phyloP scores from a whole-genome alignment of 306 rosid genomes.

The Abrus pulchellus region DNA sequence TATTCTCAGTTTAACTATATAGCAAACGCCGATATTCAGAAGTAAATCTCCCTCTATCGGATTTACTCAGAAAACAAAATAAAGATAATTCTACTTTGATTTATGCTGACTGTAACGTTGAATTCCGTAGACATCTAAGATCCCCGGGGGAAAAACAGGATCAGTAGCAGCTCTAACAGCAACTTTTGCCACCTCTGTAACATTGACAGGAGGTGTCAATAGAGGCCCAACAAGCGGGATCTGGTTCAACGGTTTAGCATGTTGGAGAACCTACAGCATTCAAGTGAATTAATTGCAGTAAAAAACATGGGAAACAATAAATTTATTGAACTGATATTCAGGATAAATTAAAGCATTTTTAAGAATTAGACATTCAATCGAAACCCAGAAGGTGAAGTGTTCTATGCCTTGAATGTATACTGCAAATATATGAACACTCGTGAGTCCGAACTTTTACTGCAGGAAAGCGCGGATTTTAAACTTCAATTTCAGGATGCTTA shows the following conservation, averaged over 20 bases:
- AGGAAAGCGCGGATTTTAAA: constrained; percentile 17
- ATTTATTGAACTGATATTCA: constrained; percentile 37
- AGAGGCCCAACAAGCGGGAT: constrained; percentile 90
- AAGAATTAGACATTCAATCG: neutral
- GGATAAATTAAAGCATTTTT: constrained; percentile 20
- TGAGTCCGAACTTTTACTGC: neutral
- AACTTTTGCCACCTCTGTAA: constrained; percentile 77
- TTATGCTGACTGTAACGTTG: constrained; percentile 80
- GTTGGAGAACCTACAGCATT: constrained; percentile 72
- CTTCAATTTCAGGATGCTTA: constrained; percentile 22
- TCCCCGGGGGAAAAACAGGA: constrained; percentile 93
- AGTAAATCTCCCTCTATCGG: constrained; percentile 44
- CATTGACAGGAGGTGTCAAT: constrained; percentile 88
- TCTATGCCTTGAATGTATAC: constrained; percentile 8
- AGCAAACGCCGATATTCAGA: constrained; percentile 14
- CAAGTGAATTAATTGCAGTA: constrained; percentile 38
- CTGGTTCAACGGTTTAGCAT: constrained; percentile 71
- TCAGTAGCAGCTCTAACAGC: constrained; percentile 97
- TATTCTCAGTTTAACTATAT: constrained; percentile 36
- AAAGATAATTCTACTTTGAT: constrained; percentile 48
- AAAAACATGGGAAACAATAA: neutral
- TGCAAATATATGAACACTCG: constrained; percentile 8
- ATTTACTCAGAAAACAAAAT: constrained; percentile 33
- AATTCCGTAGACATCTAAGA: constrained; percentile 79
- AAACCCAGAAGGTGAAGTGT: neutral